Percentiles rank a stretch among this genome's conserved stretches.
These are phyloP conservation scores for Aristolochia fimbriata DNA, from an alignment of 164 flowering plant genomes.

Conservation along the genomic window DNA sequence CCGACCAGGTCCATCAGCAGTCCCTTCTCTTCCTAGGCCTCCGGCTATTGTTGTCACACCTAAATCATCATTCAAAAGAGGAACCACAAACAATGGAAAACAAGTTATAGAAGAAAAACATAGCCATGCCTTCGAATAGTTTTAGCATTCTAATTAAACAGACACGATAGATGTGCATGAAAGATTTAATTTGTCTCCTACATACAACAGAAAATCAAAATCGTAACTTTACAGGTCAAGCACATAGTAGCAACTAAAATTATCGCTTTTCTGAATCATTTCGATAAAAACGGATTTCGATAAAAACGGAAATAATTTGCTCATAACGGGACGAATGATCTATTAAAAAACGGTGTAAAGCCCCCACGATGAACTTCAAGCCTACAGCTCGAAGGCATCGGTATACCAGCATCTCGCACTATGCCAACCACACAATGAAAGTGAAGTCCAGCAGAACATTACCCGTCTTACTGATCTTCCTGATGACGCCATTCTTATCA, in stretches of 20 bases:
- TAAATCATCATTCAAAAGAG: conserved; percentile 6
- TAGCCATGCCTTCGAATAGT: not conserved
- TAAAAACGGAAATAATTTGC: not conserved
- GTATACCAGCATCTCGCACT: too few species aligned
- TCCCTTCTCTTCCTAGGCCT: conserved; percentile 39
- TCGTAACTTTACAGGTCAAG: not conserved
- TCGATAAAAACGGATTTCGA: too few species aligned
- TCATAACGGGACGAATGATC: not conserved
- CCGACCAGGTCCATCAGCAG: conserved; percentile 63
- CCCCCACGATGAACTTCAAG: not conserved
- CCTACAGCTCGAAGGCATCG: too few species aligned
- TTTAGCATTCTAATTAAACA: not conserved
- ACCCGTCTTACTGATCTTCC: conserved; percentile 62
- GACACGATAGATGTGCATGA: not conserved
- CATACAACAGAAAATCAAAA: not conserved
- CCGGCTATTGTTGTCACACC: conserved; percentile 91
- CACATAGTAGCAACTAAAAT: too few species aligned
- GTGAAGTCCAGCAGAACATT: not conserved
- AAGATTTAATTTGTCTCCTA: not conserved
- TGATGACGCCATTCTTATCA: conserved; percentile 41
- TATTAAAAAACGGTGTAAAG: too few species aligned
- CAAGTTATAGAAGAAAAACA: too few species aligned
- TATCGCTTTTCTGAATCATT: too few species aligned
- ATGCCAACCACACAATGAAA: too few species aligned
- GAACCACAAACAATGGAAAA: not conserved